Percentiles rank a stretch among this genome's conserved stretches.
phyloP scores from a whole-genome alignment of 495 filamentous ascomycete species.

The Penicillium pulvis region DNA sequence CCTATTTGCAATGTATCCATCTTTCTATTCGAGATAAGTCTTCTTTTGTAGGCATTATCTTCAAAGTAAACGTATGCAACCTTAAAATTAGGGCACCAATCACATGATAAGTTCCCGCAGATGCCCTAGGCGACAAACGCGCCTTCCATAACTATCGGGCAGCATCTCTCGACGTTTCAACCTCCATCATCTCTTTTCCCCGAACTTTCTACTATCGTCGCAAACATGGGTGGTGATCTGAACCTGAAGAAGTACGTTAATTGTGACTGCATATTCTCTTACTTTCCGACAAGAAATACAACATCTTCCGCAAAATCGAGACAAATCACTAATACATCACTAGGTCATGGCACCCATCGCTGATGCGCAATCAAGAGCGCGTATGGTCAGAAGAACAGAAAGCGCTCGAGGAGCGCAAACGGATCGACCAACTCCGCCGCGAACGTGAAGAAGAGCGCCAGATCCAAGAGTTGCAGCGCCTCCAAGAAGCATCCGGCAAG shows the following conservation, averaged over 20 bases:
- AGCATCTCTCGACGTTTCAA: conserved; percentile 3
- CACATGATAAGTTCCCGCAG: neutral
- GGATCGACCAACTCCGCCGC: conserved; percentile 80
- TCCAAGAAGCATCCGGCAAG: conserved; percentile 88
- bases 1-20: conserved; percentile 31
- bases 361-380: conserved; percentile 78
- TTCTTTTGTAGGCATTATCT: neutral
- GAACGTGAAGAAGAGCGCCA: conserved; percentile 93
- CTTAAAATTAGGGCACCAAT: neutral
- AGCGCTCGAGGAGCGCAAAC: conserved; percentile 94
- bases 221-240: conserved; percentile 81
- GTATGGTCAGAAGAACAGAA: conserved; percentile 89
- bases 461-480: conserved; percentile 85
- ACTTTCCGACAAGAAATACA: neutral
- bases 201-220: conserved; percentile 15
- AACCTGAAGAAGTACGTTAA: conserved; percentile 80
- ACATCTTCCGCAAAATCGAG: neutral
- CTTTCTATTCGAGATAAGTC: neutral
- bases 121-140: conserved; percentile 4
- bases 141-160: neutral
- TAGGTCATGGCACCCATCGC: conserved; percentile 83
- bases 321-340: conserved; percentile 16
- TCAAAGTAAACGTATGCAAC: neutral
- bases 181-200: conserved; percentile 3
- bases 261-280: neutral